Conservation (phyloP, 1,139 yeast species). For the Scheffersomyces segobiensis region DNA sequence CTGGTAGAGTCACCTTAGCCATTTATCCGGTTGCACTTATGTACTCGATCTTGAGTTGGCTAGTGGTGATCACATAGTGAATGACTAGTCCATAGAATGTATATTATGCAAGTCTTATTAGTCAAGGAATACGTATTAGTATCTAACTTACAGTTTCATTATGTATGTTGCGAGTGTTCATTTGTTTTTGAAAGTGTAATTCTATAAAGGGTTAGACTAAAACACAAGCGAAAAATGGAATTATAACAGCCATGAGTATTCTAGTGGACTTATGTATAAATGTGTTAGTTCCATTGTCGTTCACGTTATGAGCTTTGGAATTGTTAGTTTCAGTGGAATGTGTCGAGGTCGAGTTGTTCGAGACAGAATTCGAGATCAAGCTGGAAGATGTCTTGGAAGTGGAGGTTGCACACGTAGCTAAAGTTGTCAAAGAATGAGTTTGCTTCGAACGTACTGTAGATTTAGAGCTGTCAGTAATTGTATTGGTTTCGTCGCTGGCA, state of each 20-base stretch:
- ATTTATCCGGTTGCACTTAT: slow-evolving; percentile 78
- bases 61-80: slow-evolving; percentile 63
- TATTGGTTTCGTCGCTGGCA: neutral
- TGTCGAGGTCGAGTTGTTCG: neutral
- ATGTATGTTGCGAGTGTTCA: too few relatives aligned
- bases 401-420: neutral
- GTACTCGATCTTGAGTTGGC: slow-evolving; percentile 74
- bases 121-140: neutral
- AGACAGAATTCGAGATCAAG: neutral
- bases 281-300: neutral
- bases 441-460: neutral
- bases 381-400: neutral
- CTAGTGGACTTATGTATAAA: neutral
- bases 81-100: neutral
- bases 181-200: neutral
- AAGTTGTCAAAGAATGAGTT: neutral
- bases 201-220: neutral
- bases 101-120: neutral
- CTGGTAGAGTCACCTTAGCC: slow-evolving; percentile 70
- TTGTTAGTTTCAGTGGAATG: neutral
- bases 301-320: neutral
- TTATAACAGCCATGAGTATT: neutral
- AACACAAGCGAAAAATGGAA: neutral
- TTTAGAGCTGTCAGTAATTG: neutral
- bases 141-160: too few relatives aligned